phyloP scores from a whole-genome alignment of 225 moss, liverwort and hornwort genomes.

The Sphagnum contortum region DNA sequence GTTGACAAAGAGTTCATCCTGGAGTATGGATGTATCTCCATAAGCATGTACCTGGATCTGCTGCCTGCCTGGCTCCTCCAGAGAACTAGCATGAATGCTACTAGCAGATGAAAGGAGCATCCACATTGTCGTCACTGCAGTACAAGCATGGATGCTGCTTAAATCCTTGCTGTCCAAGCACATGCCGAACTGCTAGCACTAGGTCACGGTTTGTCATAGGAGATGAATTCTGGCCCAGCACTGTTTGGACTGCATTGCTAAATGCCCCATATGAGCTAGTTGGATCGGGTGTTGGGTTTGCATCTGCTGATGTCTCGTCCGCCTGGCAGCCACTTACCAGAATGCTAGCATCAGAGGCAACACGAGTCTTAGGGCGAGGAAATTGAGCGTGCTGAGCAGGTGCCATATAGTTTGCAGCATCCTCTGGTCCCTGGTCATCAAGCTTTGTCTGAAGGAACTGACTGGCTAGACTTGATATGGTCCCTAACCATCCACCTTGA shows the following conservation, averaged over 20 bases:
- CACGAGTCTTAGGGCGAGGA: conserved; percentile 18
- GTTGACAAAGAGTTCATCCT: too few relatives aligned
- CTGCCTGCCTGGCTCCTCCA: too few relatives aligned
- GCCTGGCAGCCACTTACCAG: conserved; percentile 76
- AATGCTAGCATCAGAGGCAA: conserved; percentile 46
- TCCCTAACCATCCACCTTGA: conserved; percentile 23
- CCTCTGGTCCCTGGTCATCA: conserved; percentile 11
- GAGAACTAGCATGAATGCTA: too few relatives aligned
- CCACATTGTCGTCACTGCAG: conserved; percentile 47
- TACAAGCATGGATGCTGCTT: conserved; percentile 88
- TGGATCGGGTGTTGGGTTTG: conserved; percentile 61
- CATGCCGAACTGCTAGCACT: conserved; percentile 42
- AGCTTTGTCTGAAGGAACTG: conserved; percentile 69
- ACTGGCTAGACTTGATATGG: conserved; percentile 48
- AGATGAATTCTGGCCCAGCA: conserved; percentile 19
- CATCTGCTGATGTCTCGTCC: conserved; percentile 90
- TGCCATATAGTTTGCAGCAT: conserved; percentile 18
- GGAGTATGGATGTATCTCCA: too few relatives aligned
- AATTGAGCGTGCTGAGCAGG: conserved; percentile 23
- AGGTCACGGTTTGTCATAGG: conserved; percentile 55
- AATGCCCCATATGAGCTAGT: conserved; percentile 79
- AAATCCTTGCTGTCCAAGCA: conserved; percentile 55
- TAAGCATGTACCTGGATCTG: too few relatives aligned
- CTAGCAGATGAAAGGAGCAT: conserved; percentile 37
- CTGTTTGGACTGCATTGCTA: conserved; percentile 66